These are phyloP conservation scores for Xylaria sp. DNA, from an alignment of 2,329 filamentous ascomycete genomes.

Conservation along the genomic window DNA sequence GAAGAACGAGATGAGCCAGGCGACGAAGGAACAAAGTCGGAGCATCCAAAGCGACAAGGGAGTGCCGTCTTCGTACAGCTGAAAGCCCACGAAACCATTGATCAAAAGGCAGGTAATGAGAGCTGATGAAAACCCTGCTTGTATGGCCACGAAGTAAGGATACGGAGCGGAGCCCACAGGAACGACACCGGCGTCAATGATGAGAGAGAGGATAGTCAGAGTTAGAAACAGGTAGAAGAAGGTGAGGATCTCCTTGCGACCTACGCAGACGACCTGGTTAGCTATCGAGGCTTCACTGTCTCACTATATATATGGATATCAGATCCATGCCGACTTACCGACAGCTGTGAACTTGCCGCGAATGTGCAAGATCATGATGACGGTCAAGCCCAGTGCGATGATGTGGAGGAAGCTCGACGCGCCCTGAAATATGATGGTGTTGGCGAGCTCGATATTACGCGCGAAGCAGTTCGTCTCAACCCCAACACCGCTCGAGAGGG, in stretches of 20 bases:
- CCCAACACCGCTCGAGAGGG: conserved; percentile 74
- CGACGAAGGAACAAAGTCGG: conserved; percentile 78
- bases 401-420: conserved; percentile 95
- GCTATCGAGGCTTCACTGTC: background rate
- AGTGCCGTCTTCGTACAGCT: conserved; percentile 97
- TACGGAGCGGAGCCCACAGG: conserved; percentile 83
- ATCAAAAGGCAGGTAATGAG: conserved; percentile 90
- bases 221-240: conserved; percentile 99
- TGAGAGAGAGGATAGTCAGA: conserved; percentile 86
- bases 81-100: conserved; percentile 98
- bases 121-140: conserved; percentile 86
- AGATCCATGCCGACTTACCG: conserved; percentile 65
- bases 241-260: conserved; percentile 77
- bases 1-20: conserved; percentile 88
- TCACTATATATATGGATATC: background rate
- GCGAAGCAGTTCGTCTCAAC: conserved; percentile 94
- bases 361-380: conserved; percentile 97
- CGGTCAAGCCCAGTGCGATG: conserved; percentile 87
- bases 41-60: conserved; percentile 93
- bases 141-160: conserved; percentile 90
- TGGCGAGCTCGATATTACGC: conserved; percentile 93
- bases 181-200: conserved; percentile 92
- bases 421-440: conserved; percentile 97
- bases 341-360: conserved; percentile 98
- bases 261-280: conserved; percentile 49